These are phyloP conservation scores for Moesziomyces globuligerus DNA, from an alignment of 1,284 basidiomycete genomes.

Conservation along the genomic window DNA sequence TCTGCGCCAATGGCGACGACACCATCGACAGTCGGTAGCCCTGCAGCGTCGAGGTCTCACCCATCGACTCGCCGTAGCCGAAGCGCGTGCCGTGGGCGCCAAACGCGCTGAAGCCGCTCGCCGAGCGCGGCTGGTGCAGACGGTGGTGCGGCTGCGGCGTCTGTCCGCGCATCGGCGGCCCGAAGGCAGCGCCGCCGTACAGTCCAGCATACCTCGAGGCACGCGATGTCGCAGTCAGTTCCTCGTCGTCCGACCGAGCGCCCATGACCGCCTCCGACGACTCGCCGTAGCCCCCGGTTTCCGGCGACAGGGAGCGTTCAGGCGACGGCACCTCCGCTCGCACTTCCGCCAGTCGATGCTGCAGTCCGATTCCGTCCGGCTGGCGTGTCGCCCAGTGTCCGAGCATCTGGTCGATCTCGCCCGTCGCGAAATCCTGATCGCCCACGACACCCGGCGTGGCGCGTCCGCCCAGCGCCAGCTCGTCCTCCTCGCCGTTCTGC, in stretches of 20 bases:
- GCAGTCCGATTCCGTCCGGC: conserved; percentile 21
- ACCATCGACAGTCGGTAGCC: conserved; percentile 33
- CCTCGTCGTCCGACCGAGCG: conserved; percentile 46
- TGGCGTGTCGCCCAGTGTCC: conserved; percentile 43
- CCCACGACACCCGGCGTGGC: conserved; percentile 45
- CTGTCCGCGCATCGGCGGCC: conserved; percentile 22
- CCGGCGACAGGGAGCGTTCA: conserved; percentile 40
- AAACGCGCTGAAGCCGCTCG: conserved; percentile 37
- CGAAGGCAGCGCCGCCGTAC: conserved; percentile 23
- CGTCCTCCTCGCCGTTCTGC: conserved; percentile 45
- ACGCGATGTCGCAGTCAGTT: conserved; percentile 61
- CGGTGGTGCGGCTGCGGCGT: conserved; percentile 46
- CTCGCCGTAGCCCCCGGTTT: conserved; percentile 15
- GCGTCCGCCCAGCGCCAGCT: conserved; percentile 48
- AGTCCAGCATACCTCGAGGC: conserved; percentile 84
- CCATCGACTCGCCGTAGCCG: conserved; percentile 38
- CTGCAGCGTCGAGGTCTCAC: conserved; percentile 39
- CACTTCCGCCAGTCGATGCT: conserved; percentile 38
- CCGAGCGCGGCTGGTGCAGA: conserved; percentile 41
- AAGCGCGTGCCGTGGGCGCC: conserved; percentile 18
- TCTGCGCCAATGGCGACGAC: conserved; percentile 41
- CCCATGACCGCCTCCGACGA: conserved; percentile 25
- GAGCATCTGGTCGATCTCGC: conserved; percentile 61
- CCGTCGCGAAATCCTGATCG: conserved; percentile 52
- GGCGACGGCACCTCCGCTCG: conserved; percentile 33